Conservation (phyloP, 352 stramenopile species). For the Phytophthora megakarya region DNA sequence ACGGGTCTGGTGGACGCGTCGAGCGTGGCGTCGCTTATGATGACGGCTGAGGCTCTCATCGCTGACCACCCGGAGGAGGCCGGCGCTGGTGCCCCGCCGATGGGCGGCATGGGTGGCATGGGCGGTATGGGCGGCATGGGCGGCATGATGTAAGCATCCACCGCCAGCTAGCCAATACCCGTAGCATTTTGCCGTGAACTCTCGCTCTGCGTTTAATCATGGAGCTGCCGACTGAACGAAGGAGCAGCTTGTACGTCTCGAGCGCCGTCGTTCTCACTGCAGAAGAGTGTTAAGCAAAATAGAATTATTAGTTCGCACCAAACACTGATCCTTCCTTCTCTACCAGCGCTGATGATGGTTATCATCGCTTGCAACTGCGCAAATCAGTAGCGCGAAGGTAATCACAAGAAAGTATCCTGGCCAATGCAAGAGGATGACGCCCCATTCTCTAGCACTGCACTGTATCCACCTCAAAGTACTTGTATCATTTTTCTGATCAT, state of each 20-base stretch:
- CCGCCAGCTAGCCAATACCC: conserved; percentile 16
- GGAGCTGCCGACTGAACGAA: conserved; percentile 42
- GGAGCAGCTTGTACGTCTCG: conserved; percentile 11
- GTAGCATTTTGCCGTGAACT: conserved; percentile 24
- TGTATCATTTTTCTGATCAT: too few species aligned
- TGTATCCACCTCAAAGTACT: conserved; percentile 9
- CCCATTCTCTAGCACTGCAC: conserved; percentile 9
- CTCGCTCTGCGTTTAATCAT: conserved; percentile 13
- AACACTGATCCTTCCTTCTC: background rate
- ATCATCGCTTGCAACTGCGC: conserved; percentile 15
- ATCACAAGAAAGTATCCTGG: conserved; percentile 23
- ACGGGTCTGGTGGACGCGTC: conserved; percentile 98
- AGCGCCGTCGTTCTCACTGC: conserved; percentile 22
- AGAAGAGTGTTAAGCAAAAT: conserved; percentile 42
- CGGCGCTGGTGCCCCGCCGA: conserved; percentile 52
- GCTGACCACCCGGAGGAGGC: conserved; percentile 94
- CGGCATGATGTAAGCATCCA: conserved; percentile 80
- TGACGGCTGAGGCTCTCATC: conserved; percentile 99
- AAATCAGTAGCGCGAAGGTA: conserved; percentile 17
- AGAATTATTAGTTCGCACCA: conserved; percentile 46
- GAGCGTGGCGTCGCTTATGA: conserved; percentile 98
- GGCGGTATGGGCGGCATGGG: conserved; percentile 86
- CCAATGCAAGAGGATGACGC: conserved; percentile 2
- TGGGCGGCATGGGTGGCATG: conserved; percentile 86
- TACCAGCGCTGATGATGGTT: conserved; percentile 17